phyloP scores from a whole-genome alignment of 129 eudicot genomes.

The Helianthus annuus region HanXRQr2.0-SUNRISE NC_035440.2:130067-130566 shows the following conservation, averaged over 20 bases:
- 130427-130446: constrained; percentile 38
- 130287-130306: constrained; percentile 60
- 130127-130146: constrained; percentile 25
- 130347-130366: constrained; percentile 45
- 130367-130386: constrained; percentile 24
- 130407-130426: constrained; percentile 26
- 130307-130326: constrained; percentile 76
- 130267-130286: constrained; percentile 35
- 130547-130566: background rate
- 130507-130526: background rate
- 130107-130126: constrained; percentile 81
- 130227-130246: background rate
- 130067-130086: constrained; percentile 71
- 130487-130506: background rate
- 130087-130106: constrained; percentile 74
- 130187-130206: no score
- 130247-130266: constrained; percentile 25
- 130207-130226: background rate
- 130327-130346: constrained; percentile 56
- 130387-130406: constrained; percentile 31
- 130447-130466: no score
- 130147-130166: constrained; percentile 21
- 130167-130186: constrained; percentile 63
- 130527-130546: background rate
- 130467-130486: no score